Percentiles rank a stretch among this genome's conserved stretches.
Evolutionary conservation across 2,329 filamentous ascomycete species (phyloP).

Genomic region (Alternaria longipes): DNA sequence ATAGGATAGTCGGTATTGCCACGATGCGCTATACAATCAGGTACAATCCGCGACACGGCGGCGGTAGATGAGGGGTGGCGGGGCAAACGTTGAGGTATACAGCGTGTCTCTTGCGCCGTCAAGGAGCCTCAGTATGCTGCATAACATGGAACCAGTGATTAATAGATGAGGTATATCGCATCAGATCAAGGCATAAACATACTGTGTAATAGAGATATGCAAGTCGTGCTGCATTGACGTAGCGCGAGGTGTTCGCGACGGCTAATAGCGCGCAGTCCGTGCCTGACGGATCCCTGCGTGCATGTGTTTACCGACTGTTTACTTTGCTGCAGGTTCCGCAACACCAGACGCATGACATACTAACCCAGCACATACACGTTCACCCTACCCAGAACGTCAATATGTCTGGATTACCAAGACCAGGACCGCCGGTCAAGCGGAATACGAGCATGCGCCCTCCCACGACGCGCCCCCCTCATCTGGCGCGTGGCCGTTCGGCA

Average conservation of each 20-base stretch:
- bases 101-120: background rate
- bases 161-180: background rate
- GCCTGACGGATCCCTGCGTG: conserved; percentile 13
- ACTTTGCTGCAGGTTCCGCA: conserved; percentile 23
- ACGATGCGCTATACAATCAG: background rate
- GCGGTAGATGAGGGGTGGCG: conserved; percentile 24
- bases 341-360: conserved; percentile 16
- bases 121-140: background rate
- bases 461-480: conserved; percentile 60
- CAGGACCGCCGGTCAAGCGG: conserved; percentile 60
- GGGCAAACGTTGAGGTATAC: conserved; percentile 14
- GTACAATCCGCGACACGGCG: background rate
- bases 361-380: conserved; percentile 29
- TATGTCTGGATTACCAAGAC: conserved; percentile 66
- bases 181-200: background rate
- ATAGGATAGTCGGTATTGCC: background rate
- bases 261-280: conserved; percentile 4
- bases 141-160: background rate
- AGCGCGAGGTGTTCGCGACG: conserved; percentile 15
- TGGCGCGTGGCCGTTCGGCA: conserved; percentile 61
- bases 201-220: conserved; percentile 3
- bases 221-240: conserved; percentile 16
- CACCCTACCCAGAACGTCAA: conserved; percentile 24
- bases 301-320: conserved; percentile 34
- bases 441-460: conserved; percentile 64